These are phyloP conservation scores for Pestalotiopsis sp. DNA, from an alignment of 2,329 filamentous ascomycete species.

Conservation along the genomic window DNA sequence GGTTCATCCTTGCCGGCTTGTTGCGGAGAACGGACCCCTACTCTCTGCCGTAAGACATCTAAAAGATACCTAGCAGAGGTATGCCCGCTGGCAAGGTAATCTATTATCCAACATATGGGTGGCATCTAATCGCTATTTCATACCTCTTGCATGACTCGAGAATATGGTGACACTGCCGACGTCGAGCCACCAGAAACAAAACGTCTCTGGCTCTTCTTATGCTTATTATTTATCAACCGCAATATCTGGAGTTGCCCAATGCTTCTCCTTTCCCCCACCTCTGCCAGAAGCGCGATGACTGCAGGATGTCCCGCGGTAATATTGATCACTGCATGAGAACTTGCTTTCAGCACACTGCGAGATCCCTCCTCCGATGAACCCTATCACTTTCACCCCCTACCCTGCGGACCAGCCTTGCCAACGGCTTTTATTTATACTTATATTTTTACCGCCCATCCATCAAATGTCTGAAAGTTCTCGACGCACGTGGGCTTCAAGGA, in stretches of 20 bases:
- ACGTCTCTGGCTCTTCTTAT: not conserved
- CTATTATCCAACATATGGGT: not conserved
- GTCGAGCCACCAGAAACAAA: not conserved
- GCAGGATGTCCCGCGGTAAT: not conserved
- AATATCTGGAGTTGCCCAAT: not conserved
- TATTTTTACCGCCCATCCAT: not conserved
- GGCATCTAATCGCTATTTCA: too few relatives aligned
- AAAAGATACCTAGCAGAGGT: too few relatives aligned
- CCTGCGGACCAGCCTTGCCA: not conserved
- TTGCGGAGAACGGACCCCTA: not conserved
- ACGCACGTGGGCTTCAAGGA: conserved; percentile 11
- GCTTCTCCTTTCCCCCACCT: not conserved
- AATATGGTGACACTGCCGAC: not conserved
- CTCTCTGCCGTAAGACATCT: not conserved
- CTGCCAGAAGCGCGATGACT: not conserved
- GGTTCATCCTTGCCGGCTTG: not conserved
- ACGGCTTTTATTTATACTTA: not conserved
- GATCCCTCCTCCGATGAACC: not conserved
- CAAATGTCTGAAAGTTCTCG: not conserved
- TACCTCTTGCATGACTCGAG: not conserved
- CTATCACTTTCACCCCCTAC: not conserved
- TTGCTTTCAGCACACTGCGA: not conserved
- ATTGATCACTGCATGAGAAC: not conserved
- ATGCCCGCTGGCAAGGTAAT: not conserved
- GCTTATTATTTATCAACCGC: not conserved